Evolutionary conservation across 2,329 filamentous ascomycete species (phyloP), one percentile per base, ranked within the genome.

Genomic region (Talaromyces sp.): DNA sequence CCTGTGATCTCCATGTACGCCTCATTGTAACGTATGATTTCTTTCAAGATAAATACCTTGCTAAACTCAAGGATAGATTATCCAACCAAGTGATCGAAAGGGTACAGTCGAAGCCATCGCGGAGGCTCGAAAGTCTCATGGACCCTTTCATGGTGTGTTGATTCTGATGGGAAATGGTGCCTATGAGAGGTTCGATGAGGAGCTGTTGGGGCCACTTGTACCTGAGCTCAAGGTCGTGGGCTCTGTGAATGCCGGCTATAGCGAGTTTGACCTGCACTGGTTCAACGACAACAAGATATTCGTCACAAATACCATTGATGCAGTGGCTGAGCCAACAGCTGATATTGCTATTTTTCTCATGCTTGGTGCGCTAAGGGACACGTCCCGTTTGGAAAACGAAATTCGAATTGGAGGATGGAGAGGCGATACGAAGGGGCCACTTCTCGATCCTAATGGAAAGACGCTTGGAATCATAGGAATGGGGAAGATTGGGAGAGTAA

Each of bases 381-480:
- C 20, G 4, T 24, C 40, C 4, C 14, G 17, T 13, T 9, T n/a
- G 17, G 17, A 24, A 8, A 27, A 13, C 19, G 22, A 22, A n/a
- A 27, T 42, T 10, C 40, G 40, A 5, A 11, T 13, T n/a, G 40
- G 40, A 24, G 10, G 20, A 3, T 42, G 40, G 40, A 22, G 22
- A 16, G 20, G 22, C 13, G 20, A 20, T 13, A 24, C 19, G 8
- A 24, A 20, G 13, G 24, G 5, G 24, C 40, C 20, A 13, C 19
- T 14, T 7, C 24, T 22, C 9, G 47, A 49, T 35, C 47, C 30
- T 1, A 17, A 39, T 13, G 43, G 43, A 2, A 41, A 36, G 16
- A 43, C 29, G 4, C 37, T 49, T 17, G 47, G 47, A 42, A 43
- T 49, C 10, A 16, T 35, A 22, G 29, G 47, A 14, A 48, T 48